Conservation (phyloP, 257 asterid genomes). For the Nicotiana sylvestris region DNA sequence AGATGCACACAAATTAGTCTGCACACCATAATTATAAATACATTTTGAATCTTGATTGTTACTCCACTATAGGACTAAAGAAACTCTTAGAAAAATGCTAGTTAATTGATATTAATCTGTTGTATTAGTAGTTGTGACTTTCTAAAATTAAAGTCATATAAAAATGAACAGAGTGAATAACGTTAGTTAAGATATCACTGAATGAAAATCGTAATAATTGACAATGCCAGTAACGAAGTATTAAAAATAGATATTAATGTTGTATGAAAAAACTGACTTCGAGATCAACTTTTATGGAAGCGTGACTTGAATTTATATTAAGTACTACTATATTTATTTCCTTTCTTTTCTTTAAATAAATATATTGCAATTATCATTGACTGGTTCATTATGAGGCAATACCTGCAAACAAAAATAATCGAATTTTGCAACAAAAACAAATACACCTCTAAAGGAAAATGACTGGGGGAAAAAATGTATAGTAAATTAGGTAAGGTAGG, state of each 20-base stretch:
- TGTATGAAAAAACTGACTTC: not conserved
- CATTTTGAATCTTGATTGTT: not conserved
- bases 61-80: not conserved
- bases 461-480: not conserved
- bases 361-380: not conserved
- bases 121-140: not conserved
- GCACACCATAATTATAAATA: too few species aligned
- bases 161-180: not conserved
- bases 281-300: not conserved
- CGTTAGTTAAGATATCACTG: too few species aligned
- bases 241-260: not conserved
- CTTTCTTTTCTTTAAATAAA: not conserved
- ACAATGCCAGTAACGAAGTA: not conserved
- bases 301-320: not conserved
- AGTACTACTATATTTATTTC: not conserved
- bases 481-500: not conserved
- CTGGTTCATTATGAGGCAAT: not conserved
- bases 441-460: too few species aligned
- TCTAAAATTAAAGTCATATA: not conserved
- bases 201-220: not conserved
- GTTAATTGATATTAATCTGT: not conserved
- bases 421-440: not conserved
- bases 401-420: not conserved
- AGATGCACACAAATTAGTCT: too few species aligned
- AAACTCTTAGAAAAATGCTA: not conserved